A percentile compares a stretch with the other conserved stretches of the same genome.
phyloP scores from a whole-genome alignment of 495 filamentous ascomycete species.

The Lophiostoma macrostomum region DNA sequence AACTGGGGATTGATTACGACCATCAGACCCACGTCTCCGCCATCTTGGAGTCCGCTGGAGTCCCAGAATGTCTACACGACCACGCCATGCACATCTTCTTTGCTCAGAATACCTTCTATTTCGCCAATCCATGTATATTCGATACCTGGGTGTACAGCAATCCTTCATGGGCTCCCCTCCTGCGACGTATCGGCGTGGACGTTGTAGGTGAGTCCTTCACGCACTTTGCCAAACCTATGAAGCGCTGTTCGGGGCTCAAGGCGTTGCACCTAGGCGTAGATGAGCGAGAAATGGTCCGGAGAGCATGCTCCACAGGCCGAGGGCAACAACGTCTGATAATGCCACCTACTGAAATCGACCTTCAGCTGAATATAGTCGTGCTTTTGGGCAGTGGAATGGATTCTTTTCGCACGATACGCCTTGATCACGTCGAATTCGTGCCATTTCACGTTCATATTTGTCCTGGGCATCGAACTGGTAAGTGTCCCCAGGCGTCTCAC shows the following conservation, averaged over 20 bases:
- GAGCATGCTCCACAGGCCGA: background rate
- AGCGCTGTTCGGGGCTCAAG: background rate
- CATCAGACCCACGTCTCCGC: background rate
- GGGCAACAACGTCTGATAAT: background rate
- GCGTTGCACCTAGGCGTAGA: constrained; percentile 6
- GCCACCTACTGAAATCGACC: constrained; percentile 2
- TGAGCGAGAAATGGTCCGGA: constrained; percentile 1
- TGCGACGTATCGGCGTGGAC: constrained; percentile 6
- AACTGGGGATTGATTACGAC: too few species aligned
- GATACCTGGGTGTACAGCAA: background rate
- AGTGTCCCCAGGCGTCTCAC: background rate
- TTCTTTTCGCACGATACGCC: background rate
- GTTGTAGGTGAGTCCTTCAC: background rate
- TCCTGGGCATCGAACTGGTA: too few species aligned
- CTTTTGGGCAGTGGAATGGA: constrained; percentile 2
- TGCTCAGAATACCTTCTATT: background rate
- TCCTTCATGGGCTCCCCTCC: background rate
- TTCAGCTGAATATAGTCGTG: constrained; percentile 10
- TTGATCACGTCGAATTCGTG: background rate
- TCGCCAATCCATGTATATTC: background rate
- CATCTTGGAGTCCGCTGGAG: background rate
- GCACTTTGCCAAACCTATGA: background rate
- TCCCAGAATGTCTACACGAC: background rate
- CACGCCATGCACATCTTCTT: background rate
- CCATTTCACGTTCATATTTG: too few species aligned